Percentiles rank a stretch among this genome's conserved stretches.
Conservation (phyloP, 768 basidiomycete genomes). For the Lactifluus subvellereus region DNA sequence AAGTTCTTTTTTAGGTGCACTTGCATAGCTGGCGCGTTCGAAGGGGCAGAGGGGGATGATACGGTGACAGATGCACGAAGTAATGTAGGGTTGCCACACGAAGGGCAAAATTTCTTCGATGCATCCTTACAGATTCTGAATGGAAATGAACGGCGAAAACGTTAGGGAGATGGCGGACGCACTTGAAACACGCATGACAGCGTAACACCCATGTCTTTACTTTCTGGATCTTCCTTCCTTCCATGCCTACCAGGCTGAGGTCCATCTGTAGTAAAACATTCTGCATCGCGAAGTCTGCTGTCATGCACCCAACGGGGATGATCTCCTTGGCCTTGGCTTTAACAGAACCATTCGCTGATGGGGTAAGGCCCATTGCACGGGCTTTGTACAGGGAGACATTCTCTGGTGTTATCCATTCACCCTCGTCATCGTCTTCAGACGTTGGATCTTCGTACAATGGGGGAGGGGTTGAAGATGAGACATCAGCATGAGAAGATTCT, state of each 20-base stretch:
- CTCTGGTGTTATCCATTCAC: conserved; percentile 94
- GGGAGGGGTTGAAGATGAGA: conserved; percentile 15
- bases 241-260: conserved; percentile 79
- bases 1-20: conserved; percentile 95
- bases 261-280: conserved; percentile 96
- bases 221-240: conserved; percentile 84
- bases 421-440: conserved; percentile 75
- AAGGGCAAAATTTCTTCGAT: conserved; percentile 94
- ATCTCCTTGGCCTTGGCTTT: conserved; percentile 34
- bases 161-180: conserved; percentile 33
- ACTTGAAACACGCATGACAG: conserved; percentile 99
- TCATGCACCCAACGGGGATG: conserved; percentile 86
- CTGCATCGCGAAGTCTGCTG: conserved; percentile 98
- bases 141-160: not conserved
- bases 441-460: conserved; percentile 71
- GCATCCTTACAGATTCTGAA: conserved; percentile 90
- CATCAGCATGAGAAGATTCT: conserved; percentile 22
- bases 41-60: conserved; percentile 53
- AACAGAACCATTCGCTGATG: conserved; percentile 38
- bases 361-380: conserved; percentile 75
- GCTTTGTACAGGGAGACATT: conserved; percentile 87
- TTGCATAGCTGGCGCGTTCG: conserved; percentile 65
- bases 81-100: conserved; percentile 90
- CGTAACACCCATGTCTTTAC: conserved; percentile 94
- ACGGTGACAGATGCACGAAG: conserved; percentile 89